phyloP scores from a whole-genome alignment of 2,329 filamentous ascomycete species.

The Neofusicoccum cordaticola region DNA sequence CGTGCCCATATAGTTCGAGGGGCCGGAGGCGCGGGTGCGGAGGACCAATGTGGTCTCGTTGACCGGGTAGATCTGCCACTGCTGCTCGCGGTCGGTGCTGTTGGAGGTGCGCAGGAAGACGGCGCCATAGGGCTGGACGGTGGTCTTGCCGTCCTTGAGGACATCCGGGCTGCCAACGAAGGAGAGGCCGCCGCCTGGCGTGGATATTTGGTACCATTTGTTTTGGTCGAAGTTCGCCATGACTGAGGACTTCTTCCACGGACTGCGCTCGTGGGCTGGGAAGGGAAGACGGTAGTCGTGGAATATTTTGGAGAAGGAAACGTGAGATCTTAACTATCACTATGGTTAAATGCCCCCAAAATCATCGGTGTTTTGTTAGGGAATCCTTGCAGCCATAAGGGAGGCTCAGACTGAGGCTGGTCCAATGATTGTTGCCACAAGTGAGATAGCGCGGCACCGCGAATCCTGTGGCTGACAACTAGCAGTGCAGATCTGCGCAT shows the following conservation, averaged over 20 bases:
- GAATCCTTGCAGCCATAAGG: background rate
- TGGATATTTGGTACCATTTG: conserved; percentile 17
- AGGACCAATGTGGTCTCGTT: conserved; percentile 8
- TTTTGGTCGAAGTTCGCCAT: conserved; percentile 9
- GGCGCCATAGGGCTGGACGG: background rate
- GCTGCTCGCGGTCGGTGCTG: background rate
- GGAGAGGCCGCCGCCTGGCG: background rate
- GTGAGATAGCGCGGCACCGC: background rate
- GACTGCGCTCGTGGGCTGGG: too few relatives aligned
- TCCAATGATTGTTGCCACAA: background rate
- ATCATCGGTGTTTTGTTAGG: background rate
- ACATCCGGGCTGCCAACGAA: background rate
- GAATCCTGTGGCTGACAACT: background rate
- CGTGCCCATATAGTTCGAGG: conserved; percentile 12
- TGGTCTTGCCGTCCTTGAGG: background rate
- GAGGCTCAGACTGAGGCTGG: background rate
- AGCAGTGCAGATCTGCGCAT: background rate
- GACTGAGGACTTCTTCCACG: background rate
- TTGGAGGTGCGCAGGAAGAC: conserved; percentile 10
- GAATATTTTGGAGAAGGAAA: too few relatives aligned
- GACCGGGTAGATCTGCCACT: conserved; percentile 17
- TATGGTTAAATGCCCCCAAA: background rate
- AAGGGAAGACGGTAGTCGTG: too few relatives aligned
- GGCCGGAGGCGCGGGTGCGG: conserved; percentile 11
- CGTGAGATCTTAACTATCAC: too few relatives aligned